These are phyloP conservation scores for Arabidopsis arenosa DNA, from an alignment of 345 rosid genomes.

Conservation along the genomic window DNA sequence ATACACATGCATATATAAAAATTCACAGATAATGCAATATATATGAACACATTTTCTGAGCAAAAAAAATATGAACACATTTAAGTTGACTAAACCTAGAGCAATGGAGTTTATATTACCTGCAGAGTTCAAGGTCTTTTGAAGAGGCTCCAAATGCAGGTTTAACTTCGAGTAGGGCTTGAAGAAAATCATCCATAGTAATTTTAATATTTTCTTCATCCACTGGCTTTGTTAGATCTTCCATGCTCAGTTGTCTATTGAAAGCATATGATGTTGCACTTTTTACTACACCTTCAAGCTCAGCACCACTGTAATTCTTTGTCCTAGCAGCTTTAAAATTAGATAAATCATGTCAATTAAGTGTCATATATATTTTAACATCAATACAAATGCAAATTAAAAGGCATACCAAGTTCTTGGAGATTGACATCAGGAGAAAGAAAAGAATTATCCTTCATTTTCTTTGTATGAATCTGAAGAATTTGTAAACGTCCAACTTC, in stretches of 20 bases:
- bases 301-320: slow-evolving; percentile 94
- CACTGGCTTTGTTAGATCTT: slow-evolving; percentile 86
- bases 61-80: no score
- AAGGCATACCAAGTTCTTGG: slow-evolving; percentile 73
- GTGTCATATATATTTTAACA: no score
- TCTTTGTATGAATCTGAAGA: slow-evolving; percentile 89
- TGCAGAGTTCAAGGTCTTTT: slow-evolving; percentile 82
- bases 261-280: slow-evolving; percentile 94
- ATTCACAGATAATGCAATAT: no score
- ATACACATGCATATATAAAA: no score
- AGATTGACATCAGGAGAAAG: slow-evolving; percentile 83
- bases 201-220: slow-evolving; percentile 93
- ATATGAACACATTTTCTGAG: no score
- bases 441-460: slow-evolving; percentile 90
- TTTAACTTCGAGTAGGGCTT: slow-evolving; percentile 64
- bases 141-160: slow-evolving; percentile 93
- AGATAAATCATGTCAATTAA: neutral
- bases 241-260: slow-evolving; percentile 74
- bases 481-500: slow-evolving; percentile 87
- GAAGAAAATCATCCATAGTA: slow-evolving; percentile 84
- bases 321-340: slow-evolving; percentile 72
- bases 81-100: no score
- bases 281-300: slow-evolving; percentile 96
- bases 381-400: neutral
- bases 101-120: slow-evolving; percentile 38